Evolutionary conservation across 208 protist genomes (phyloP).

Genomic region (Leishmania gerbilli): DNA sequence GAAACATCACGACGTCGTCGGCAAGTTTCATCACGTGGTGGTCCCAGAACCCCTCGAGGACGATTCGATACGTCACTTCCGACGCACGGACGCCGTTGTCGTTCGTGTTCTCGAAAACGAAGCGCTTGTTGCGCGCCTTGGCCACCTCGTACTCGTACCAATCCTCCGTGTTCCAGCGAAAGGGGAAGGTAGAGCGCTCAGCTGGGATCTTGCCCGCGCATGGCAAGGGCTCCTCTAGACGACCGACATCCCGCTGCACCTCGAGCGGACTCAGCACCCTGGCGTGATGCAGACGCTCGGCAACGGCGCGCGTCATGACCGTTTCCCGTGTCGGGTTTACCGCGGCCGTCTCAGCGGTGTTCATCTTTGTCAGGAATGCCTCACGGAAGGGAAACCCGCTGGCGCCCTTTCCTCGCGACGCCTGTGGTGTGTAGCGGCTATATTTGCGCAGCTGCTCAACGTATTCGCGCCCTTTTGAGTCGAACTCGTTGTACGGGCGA

Average conservation of each 20-base stretch:
- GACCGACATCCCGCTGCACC: constrained; percentile 82
- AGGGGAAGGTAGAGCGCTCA: constrained; percentile 67
- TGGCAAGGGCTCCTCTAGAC: constrained; percentile 59
- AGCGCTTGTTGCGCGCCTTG: constrained; percentile 86
- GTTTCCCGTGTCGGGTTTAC: constrained; percentile 35
- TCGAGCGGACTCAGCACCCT: constrained; percentile 61
- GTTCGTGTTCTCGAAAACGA: constrained; percentile 81
- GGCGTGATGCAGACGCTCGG: constrained; percentile 52
- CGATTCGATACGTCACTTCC: constrained; percentile 83
- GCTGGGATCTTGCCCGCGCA: constrained; percentile 71
- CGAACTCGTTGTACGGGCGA: constrained; percentile 87
- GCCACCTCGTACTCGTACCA: constrained; percentile 92
- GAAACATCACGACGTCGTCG: constrained; percentile 86
- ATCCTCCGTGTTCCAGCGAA: constrained; percentile 86
- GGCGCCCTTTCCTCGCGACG: constrained; percentile 59
- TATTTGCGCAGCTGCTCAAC: constrained; percentile 76
- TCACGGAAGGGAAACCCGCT: constrained; percentile 86
- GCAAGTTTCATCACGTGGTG: constrained; percentile 90
- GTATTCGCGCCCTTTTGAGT: constrained; percentile 84
- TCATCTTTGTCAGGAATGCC: constrained; percentile 85
- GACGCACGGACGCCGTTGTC: constrained; percentile 53
- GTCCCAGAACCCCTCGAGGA: constrained; percentile 89
- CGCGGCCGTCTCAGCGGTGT: constrained; percentile 20
- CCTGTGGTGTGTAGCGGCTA: constrained; percentile 41
- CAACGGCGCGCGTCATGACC: constrained; percentile 68